Evolutionary conservation across 352 stramenopile species (phyloP), one percentile per base, ranked within the genome.

Genomic region (Saprolegnia diclina): DNA sequence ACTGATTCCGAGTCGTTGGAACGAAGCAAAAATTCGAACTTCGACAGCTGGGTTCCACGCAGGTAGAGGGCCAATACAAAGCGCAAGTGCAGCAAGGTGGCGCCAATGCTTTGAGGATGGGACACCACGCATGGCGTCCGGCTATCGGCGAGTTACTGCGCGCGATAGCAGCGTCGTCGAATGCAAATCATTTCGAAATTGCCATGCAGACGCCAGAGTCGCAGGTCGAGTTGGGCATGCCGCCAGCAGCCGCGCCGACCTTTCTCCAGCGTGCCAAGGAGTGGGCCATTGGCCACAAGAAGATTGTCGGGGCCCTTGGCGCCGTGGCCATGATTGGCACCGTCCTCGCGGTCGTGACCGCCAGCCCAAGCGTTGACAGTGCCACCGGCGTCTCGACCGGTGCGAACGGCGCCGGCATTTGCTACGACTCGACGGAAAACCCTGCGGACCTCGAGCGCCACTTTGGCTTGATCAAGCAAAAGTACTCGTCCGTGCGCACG

Each of bases 401-500:
- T 19, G 40, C 40, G 7, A 18, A 50, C 62, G 46, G 19, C 53
- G 29, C 14, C 22, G 63, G 63, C 10, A 55, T 69, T 37, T 69
- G 63, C 63, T 69, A 69, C 40, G 63, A 69, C 38, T 69, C 63
- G 46, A 61, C 54, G n/a, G 14, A 69, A 19, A 52, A 52, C 13
- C 22, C 54, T 7, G 38, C 21, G 18, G 54, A 69, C n/a, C 21
- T 69, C 21, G 63, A 69, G 13, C 19, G n/a, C 11, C 63, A 69
- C 18, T 69, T 69, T 46, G 5, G 42, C 26, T 54, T 69, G 19
- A 52, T 69, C 22, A 69, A 61, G 26, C 19, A 22, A 35, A 61
- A 62, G 46, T 92, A 90, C 70, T 72, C 73, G 40, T 74, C 73
- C 62, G 77, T 93, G 45, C 85, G 85, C 64, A 90, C 85, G 54